Percentiles rank a stretch among this genome's conserved stretches.
These are phyloP conservation scores for Flaveria bidentis DNA, from an alignment of 129 eudicot genomes.

Conservation along the genomic window DNA sequence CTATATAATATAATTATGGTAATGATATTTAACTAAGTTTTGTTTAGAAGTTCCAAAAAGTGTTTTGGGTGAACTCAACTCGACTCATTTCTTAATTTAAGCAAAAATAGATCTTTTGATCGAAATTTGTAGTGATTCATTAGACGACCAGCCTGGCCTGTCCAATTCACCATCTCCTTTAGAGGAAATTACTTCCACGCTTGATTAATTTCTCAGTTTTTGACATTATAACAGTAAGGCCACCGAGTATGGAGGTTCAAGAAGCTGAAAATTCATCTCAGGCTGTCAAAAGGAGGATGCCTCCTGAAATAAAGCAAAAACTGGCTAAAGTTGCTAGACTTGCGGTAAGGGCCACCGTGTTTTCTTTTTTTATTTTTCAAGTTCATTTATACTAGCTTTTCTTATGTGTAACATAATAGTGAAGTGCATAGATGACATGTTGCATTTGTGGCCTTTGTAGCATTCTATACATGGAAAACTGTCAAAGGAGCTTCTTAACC, in stretches of 20 bases:
- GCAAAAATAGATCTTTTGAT: background rate
- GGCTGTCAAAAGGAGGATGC: slow-evolving; percentile 83
- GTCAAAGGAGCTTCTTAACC: slow-evolving; percentile 73
- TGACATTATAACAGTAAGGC: slow-evolving; percentile 67
- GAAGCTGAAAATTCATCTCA: slow-evolving; percentile 80
- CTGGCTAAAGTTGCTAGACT: slow-evolving; percentile 95
- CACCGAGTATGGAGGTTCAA: slow-evolving; percentile 73
- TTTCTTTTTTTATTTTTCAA: background rate
- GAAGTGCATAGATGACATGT: slow-evolving; percentile 7
- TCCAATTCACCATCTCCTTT: background rate
- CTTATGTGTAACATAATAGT: slow-evolving; percentile 8
- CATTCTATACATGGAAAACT: slow-evolving; percentile 76
- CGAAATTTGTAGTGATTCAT: background rate
- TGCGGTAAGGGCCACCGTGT: slow-evolving; percentile 47
- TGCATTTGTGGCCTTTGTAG: slow-evolving; percentile 46
- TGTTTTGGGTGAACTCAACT: background rate
- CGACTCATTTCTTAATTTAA: background rate
- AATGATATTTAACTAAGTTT: background rate
- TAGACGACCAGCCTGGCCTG: background rate
- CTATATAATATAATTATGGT: background rate
- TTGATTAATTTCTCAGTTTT: slow-evolving; percentile 12
- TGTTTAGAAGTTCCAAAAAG: background rate
- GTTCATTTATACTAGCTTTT: background rate
- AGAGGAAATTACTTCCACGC: background rate
- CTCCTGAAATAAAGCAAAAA: slow-evolving; percentile 90